Base-by-base conservation (phyloP, 164 flowering plant species). In the Vitis cinerea region DNA sequence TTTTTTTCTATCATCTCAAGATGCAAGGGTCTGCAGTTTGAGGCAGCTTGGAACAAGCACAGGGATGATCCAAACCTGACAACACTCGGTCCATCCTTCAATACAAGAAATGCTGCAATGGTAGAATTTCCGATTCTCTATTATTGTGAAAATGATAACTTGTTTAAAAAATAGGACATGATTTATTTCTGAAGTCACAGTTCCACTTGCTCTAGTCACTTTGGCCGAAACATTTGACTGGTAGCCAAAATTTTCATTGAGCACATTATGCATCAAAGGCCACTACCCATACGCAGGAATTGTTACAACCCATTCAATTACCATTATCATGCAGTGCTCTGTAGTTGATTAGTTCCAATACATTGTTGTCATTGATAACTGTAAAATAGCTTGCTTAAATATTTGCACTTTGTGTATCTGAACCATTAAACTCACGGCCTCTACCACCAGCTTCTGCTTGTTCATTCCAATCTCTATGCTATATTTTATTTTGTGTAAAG, bases 1-100 rank as follows among this genome's bases (percentile, higher is more conserved):
- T 64, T 16, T 50, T 65, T 60, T 31, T 50, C 54, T 56, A 52
- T 54, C 15, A 49, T 65, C 19, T 55, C 10, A 64, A 94, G 97
- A 80, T 86, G 91, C 88, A 90, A 86, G 82, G 86, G 90, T 68
- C 56, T 47, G 68, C 95, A 91, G 64, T 88, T 92, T 74, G 87
- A 87, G 77, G 78, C 79, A 71, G 86, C 86, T 63, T 92, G 97
- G 94, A 69, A 70, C 54, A 90, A 89, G 83, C 83, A 91, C 83
- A 82, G 69, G 73, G 86, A 88, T 71, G 95, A 91, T 68, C 87
- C 89, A 54, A 87, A 90, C 77, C 77, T 94, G 80, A 54, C 60
- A 12, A 29, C 70, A 48, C 80, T 88, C 57, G 55, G 65, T 49
- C 31, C 77, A 63, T 71, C 81, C 59, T 67, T 79, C 31, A 64